Conservation (phyloP, 148 eudicot genomes). For the Camellia sinensis region DNA sequence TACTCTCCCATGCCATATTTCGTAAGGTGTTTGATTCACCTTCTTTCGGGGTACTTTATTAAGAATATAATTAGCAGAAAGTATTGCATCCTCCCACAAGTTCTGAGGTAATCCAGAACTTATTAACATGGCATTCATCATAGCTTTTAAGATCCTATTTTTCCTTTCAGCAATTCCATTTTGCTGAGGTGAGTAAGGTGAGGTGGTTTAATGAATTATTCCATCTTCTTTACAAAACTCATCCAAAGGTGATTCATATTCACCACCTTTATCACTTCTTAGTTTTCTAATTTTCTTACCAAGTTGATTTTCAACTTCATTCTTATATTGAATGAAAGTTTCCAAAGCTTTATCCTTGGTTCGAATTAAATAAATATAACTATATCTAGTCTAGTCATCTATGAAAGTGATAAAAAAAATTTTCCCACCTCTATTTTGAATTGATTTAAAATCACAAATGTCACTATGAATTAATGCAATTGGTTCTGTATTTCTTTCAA, state of each 20-base stretch:
- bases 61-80: not conserved
- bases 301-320: slow-evolving; percentile 10
- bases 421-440: slow-evolving; percentile 3
- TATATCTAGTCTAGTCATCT: not conserved
- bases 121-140: slow-evolving; percentile 4
- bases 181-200: not conserved
- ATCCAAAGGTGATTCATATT: not conserved
- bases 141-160: not conserved
- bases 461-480: not conserved
- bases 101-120: not conserved
- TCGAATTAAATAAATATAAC: not conserved
- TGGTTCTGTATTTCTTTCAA: slow-evolving; percentile 12
- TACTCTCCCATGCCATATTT: too few species aligned
- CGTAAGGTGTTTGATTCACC: too few species aligned
- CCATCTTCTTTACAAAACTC: not conserved
- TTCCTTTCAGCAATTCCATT: slow-evolving; percentile 1
- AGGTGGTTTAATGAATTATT: not conserved
- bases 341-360: not conserved
- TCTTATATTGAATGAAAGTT: not conserved
- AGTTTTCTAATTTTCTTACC: not conserved
- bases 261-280: not conserved
- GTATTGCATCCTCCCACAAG: not conserved
- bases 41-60: not conserved
- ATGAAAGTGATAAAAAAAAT: slow-evolving; percentile 10
- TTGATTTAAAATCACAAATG: slow-evolving; percentile 3